Evolutionary conservation across 306 rosid genomes (phyloP).

Genomic region (Dryas alaskensis): DNA sequence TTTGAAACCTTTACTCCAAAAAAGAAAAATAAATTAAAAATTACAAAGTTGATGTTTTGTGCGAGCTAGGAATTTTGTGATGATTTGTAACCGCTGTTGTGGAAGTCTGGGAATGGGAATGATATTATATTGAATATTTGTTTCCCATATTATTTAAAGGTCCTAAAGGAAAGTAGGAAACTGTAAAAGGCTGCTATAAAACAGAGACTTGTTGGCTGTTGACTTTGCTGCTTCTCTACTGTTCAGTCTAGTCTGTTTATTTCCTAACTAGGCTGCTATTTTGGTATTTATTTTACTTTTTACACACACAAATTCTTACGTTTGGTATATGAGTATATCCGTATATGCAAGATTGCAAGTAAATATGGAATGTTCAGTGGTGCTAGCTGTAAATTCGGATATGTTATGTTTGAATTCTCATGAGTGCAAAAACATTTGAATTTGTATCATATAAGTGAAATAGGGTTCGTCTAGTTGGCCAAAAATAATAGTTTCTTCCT

Average conservation of each 20-base stretch:
- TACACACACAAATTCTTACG: not conserved
- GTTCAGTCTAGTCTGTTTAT: not conserved
- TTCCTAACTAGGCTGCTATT: not conserved
- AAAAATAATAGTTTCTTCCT: rapidly evolving
- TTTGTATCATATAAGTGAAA: too few species aligned
- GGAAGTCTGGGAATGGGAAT: not conserved
- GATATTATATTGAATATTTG: not conserved
- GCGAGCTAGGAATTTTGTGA: slow-evolving; percentile 18
- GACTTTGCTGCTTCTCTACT: slow-evolving; percentile 32
- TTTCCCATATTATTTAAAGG: not conserved
- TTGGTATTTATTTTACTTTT: not conserved
- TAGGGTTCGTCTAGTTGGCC: too few species aligned
- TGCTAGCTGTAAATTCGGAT: too few species aligned
- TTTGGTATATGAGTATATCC: too few species aligned
- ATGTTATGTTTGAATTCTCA: too few species aligned
- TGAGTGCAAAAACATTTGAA: too few species aligned
- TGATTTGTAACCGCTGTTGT: slow-evolving; percentile 45
- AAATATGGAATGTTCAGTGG: too few species aligned
- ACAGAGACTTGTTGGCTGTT: slow-evolving; percentile 43
- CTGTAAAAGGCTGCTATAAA: slow-evolving; percentile 29
- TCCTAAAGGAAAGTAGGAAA: not conserved
- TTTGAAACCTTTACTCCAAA: slow-evolving; percentile 11
- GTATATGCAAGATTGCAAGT: too few species aligned
- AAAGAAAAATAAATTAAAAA: not conserved
- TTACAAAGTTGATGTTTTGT: slow-evolving; percentile 12